phyloP scores from a whole-genome alignment of 2,329 filamentous ascomycete species.

The Pseudopyrenochaeta lycopersici region DNA sequence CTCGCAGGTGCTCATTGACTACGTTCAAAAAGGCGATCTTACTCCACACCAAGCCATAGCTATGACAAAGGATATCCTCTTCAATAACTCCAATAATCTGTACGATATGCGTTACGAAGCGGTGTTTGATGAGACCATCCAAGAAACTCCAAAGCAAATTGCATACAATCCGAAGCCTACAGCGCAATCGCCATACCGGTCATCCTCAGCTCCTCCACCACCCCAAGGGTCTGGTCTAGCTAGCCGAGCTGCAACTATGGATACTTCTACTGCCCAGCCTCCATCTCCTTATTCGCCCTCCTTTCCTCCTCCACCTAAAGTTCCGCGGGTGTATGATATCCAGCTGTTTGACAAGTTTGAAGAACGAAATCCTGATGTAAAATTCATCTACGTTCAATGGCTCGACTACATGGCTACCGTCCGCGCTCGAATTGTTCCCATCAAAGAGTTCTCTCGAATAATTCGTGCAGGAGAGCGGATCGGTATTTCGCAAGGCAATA shows the following conservation, averaged over 20 bases:
- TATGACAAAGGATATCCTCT: conserved; percentile 74
- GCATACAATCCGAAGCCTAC: conserved; percentile 36
- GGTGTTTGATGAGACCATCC: conserved; percentile 36
- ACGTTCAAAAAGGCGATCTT: conserved; percentile 71
- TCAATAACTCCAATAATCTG: conserved; percentile 78
- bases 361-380: conserved; percentile 59
- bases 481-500: conserved; percentile 69
- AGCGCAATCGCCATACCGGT: conserved; percentile 14
- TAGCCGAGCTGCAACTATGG: conserved; percentile 8
- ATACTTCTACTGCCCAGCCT: conserved; percentile 12
- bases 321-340: conserved; percentile 45
- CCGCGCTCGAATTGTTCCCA: conserved; percentile 73
- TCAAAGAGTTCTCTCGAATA: conserved; percentile 55
- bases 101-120: conserved; percentile 68
- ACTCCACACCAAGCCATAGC: conserved; percentile 68
- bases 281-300: conserved; percentile 23
- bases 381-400: conserved; percentile 79
- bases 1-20: conserved; percentile 69
- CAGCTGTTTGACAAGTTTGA: conserved; percentile 60
- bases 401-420: conserved; percentile 78
- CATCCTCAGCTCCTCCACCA: conserved; percentile 14
- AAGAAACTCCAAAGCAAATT: conserved; percentile 29
- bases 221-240: conserved; percentile 12
- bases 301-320: conserved; percentile 41
- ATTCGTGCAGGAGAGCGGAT: conserved; percentile 53